A percentile compares a stretch with the other conserved stretches of the same genome.
Evolutionary conservation across 1,284 basidiomycete species (phyloP).

Genomic region (Irpex sp.): DNA sequence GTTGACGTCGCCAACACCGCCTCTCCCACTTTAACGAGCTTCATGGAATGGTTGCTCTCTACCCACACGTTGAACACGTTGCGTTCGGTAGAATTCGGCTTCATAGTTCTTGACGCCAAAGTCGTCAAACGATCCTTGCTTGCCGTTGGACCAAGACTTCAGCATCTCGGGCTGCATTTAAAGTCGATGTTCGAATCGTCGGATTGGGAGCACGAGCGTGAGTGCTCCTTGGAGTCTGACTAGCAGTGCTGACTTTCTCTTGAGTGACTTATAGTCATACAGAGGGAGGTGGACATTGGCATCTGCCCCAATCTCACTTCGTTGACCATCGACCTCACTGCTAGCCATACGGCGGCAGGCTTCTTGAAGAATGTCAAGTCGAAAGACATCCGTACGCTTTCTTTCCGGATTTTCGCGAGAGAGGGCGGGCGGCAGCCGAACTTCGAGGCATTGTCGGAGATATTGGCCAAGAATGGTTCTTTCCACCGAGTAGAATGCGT

Average conservation of each 20-base stretch:
- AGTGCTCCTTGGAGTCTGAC: not conserved
- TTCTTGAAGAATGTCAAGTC: not conserved
- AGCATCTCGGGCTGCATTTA: constrained; percentile 7
- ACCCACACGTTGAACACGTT: not conserved
- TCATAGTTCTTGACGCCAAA: constrained; percentile 7
- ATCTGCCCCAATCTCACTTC: not conserved
- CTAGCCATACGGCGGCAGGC: not conserved
- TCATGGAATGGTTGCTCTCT: constrained; percentile 5
- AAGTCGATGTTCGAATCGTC: constrained; percentile 5
- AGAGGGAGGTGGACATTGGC: not conserved
- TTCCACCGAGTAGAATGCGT: not conserved
- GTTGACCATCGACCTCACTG: not conserved
- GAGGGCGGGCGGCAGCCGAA: not conserved
- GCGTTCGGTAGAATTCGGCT: constrained; percentile 1
- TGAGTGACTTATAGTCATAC: not conserved
- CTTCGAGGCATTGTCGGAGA: not conserved
- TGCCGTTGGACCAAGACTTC: not conserved
- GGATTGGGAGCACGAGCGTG: constrained; percentile 7
- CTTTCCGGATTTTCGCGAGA: not conserved
- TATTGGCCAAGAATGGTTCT: not conserved
- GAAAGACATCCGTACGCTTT: not conserved
- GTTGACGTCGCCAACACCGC: constrained; percentile 4
- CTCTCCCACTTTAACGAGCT: constrained; percentile 3
- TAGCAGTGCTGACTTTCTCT: not conserved
- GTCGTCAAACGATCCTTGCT: not conserved